A percentile compares a stretch with the other conserved stretches of the same genome.
phyloP scores from a whole-genome alignment of 2,329 filamentous ascomycete genomes.

The Xenoacremonium recifei region DNA sequence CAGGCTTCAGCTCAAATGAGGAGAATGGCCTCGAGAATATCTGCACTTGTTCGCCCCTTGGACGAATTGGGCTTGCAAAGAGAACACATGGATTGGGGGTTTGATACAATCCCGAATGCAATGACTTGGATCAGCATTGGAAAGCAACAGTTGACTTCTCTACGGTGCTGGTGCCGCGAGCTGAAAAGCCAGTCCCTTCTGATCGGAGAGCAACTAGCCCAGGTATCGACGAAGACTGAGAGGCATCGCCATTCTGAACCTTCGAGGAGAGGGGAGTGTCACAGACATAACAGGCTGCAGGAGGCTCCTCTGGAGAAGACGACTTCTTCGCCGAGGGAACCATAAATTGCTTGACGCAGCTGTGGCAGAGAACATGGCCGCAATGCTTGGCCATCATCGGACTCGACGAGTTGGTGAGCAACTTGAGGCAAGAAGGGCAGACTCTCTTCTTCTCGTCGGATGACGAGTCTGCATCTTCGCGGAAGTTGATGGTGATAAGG shows the following conservation, averaged over 20 bases:
- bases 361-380: conserved; percentile 86
- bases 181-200: conserved; percentile 91
- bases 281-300: conserved; percentile 74
- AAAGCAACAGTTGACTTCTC: conserved; percentile 78
- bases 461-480: conserved; percentile 59
- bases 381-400: conserved; percentile 84
- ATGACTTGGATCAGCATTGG: conserved; percentile 71
- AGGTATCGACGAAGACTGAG: conserved; percentile 59
- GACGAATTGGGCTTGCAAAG: not conserved
- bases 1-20: conserved; percentile 18
- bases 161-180: conserved; percentile 79
- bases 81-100: too few species aligned
- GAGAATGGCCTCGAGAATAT: not conserved
- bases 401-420: conserved; percentile 76
- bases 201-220: conserved; percentile 78
- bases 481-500: conserved; percentile 75
- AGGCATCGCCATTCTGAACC: conserved; percentile 37
- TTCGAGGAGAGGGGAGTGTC: conserved; percentile 68
- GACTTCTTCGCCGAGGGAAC: conserved; percentile 47
- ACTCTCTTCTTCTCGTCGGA: conserved; percentile 45
- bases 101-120: too few species aligned
- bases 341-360: conserved; percentile 83
- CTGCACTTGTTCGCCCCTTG: not conserved
- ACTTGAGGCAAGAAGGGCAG: conserved; percentile 86
- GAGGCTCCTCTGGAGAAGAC: conserved; percentile 45